These are phyloP conservation scores for Solanum chilense DNA, from an alignment of 257 asterid species.

Conservation along the genomic window DNA sequence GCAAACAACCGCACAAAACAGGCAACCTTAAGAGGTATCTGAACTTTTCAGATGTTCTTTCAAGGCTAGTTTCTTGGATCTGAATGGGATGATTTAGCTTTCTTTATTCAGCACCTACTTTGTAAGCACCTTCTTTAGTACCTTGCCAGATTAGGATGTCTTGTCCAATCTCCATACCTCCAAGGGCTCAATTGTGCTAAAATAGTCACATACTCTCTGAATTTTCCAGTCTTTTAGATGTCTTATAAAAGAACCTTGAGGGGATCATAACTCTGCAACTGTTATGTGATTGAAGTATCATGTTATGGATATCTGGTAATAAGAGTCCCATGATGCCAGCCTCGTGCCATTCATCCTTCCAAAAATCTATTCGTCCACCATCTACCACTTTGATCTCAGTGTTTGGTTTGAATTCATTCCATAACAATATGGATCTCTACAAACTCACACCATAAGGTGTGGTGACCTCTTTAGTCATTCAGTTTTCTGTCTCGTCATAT, in stretches of 20 bases:
- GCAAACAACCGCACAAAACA: background rate
- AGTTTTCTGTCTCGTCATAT: background rate
- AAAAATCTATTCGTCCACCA: background rate
- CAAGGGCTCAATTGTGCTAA: background rate
- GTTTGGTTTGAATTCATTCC: background rate
- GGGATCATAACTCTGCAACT: background rate
- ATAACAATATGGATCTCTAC: background rate
- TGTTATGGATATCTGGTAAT: background rate
- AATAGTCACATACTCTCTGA: background rate
- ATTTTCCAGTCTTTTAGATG: background rate
- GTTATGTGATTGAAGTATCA: background rate
- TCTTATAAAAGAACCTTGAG: background rate
- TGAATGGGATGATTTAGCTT: background rate
- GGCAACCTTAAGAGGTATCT: background rate
- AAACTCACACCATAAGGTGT: background rate
- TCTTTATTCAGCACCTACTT: background rate
- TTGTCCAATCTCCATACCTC: background rate
- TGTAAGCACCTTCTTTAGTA: background rate
- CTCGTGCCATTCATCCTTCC: background rate
- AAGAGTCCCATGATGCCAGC: background rate
- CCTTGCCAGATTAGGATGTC: background rate
- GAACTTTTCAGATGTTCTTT: background rate
- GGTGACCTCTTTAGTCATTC: background rate
- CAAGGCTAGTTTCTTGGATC: background rate
- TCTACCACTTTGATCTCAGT: background rate